A percentile compares a stretch with the other conserved stretches of the same genome.
Evolutionary conservation across 257 asterid species (phyloP).

Genomic region (Rubia yunnanensis): DNA sequence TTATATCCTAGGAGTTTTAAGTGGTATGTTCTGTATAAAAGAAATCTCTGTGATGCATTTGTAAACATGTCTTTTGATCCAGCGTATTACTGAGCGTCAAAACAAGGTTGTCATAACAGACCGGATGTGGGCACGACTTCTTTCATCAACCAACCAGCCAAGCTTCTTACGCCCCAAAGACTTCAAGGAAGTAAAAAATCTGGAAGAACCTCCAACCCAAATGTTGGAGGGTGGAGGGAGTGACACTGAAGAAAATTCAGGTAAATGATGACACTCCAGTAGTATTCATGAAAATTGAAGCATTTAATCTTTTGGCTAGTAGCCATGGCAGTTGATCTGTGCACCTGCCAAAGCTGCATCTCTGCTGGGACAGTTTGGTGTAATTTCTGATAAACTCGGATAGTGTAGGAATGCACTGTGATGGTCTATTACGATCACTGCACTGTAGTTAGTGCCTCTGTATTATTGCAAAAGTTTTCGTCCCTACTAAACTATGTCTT

Average conservation of each 20-base stretch:
- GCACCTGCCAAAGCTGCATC: constrained; percentile 7
- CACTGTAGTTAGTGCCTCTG: constrained; percentile 32
- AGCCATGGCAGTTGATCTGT: constrained; percentile 10
- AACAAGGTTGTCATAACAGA: constrained; percentile 46
- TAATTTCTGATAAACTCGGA: constrained; percentile 22
- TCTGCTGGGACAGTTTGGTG: constrained; percentile 15
- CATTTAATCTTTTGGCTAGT: constrained; percentile 5
- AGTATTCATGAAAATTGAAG: constrained; percentile 19
- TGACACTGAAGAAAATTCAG: constrained; percentile 15
- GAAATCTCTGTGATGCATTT: neutral
- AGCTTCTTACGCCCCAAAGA: constrained; percentile 29
- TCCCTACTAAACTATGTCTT: neutral
- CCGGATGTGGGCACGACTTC: constrained; percentile 51
- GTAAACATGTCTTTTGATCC: constrained; percentile 1
- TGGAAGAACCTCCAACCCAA: constrained; percentile 13
- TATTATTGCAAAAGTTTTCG: constrained; percentile 13
- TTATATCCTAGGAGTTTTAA: neutral
- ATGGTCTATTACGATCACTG: constrained; percentile 48
- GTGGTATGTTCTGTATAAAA: neutral
- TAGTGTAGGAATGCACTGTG: constrained; percentile 44
- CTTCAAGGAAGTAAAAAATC: constrained; percentile 2
- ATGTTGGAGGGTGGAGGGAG: constrained; percentile 18
- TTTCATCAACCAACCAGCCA: constrained; percentile 52
- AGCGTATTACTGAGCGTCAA: constrained; percentile 39
- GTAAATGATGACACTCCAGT: constrained; percentile 20